These are phyloP conservation scores for Cryptomeria japonica DNA, from an alignment of 75 land plant species.

Conservation along the genomic window DNA sequence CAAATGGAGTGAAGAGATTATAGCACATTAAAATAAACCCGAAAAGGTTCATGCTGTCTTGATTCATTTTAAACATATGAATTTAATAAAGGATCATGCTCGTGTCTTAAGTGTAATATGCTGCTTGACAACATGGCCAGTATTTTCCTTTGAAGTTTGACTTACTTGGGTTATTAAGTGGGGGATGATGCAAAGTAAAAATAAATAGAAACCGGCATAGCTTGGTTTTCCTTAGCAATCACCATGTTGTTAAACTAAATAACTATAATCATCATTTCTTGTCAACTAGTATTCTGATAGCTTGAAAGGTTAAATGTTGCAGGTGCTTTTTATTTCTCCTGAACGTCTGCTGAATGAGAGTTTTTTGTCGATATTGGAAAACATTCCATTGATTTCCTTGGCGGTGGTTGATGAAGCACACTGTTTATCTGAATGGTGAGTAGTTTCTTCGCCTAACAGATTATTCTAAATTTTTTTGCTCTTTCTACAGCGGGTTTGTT, in stretches of 20 bases:
- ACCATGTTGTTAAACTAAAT: not conserved
- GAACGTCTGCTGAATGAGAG: slow-evolving; percentile 85
- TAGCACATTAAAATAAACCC: too few species aligned
- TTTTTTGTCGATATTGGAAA: slow-evolving; percentile 63
- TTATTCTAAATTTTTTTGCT: not conserved
- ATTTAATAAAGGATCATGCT: too few species aligned
- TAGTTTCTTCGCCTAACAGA: not conserved
- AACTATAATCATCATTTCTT: not conserved
- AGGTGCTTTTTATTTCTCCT: slow-evolving; percentile 99
- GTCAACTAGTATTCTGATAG: not conserved
- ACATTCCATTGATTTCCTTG: slow-evolving; percentile 59
- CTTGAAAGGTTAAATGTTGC: slow-evolving; percentile 12
- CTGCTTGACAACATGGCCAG: not conserved
- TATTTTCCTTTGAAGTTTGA: not conserved
- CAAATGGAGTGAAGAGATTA: too few species aligned
- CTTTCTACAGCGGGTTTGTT: not conserved
- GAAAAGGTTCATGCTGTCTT: too few species aligned
- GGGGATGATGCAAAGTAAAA: not conserved
- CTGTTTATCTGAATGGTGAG: slow-evolving; percentile 95
- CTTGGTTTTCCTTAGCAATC: not conserved
- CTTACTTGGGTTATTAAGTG: not conserved
- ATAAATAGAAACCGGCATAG: not conserved
- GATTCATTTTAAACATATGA: too few species aligned
- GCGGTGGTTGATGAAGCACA: slow-evolving; percentile 99
- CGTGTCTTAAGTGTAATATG: too few species aligned